phyloP scores from a whole-genome alignment of 371 early-diverging fungal species.

The Chytridium lagenaria region DNA sequence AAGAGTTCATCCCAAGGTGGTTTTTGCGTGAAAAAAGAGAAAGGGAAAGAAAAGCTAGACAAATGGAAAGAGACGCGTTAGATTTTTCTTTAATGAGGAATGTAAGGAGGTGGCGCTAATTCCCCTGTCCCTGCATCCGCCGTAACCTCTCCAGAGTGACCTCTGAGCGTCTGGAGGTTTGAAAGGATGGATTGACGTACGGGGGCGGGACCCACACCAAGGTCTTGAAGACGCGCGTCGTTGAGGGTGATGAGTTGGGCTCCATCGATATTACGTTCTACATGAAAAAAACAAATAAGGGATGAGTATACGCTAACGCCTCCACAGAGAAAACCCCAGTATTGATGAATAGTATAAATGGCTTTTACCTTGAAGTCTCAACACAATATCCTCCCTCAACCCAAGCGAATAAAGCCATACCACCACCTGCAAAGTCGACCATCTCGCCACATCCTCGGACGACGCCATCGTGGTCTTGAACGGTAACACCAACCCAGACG shows the following conservation, averaged over 20 bases:
- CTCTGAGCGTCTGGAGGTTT: not conserved
- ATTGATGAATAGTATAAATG: not conserved
- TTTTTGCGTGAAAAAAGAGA: no score
- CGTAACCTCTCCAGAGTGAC: not conserved
- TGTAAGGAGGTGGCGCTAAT: not conserved
- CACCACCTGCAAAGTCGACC: constrained; percentile 5
- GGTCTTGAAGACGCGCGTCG: not conserved
- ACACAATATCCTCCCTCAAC: constrained; percentile 10
- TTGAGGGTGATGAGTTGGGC: not conserved
- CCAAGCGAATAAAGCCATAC: constrained; percentile 1
- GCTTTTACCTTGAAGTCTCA: not conserved
- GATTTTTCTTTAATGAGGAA: no score
- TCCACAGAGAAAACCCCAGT: not conserved
- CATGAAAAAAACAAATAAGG: not conserved
- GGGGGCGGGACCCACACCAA: not conserved
- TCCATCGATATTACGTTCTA: not conserved
- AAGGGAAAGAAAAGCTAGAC: no score
- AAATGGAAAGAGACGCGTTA: no score
- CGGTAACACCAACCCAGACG: not conserved
- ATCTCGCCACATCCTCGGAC: not conserved
- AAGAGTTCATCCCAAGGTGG: no score
- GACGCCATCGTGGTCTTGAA: not conserved
- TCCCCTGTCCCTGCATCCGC: not conserved
- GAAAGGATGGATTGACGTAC: not conserved
- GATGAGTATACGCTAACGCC: not conserved